phyloP scores from a whole-genome alignment of 2,329 filamentous ascomycete genomes.

The Polytolypa hystricis region DNA sequence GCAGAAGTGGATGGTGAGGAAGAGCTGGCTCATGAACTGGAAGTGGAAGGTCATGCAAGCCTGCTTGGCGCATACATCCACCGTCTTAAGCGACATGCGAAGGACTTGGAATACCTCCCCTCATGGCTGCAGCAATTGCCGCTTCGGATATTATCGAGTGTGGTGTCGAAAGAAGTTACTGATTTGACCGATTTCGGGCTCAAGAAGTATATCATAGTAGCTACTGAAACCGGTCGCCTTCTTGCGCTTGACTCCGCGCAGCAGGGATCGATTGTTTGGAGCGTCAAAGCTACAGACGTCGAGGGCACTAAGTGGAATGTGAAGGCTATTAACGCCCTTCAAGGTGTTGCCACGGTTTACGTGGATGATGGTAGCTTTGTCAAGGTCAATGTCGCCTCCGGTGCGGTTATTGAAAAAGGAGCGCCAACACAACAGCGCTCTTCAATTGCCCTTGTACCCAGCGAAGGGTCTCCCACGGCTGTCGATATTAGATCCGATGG shows the following conservation, averaged over 20 bases:
- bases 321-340: conserved; percentile 54
- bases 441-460: conserved; percentile 22
- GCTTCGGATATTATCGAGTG: conserved; percentile 52
- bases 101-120: conserved; percentile 63
- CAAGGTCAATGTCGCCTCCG: conserved; percentile 35
- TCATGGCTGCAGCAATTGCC: conserved; percentile 61
- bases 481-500: conserved; percentile 28
- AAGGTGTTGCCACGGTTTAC: conserved; percentile 48
- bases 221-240: conserved; percentile 66
- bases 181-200: conserved; percentile 62
- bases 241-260: conserved; percentile 69
- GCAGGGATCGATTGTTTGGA: conserved; percentile 67
- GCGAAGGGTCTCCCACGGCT: conserved; percentile 15
- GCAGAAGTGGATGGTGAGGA: conserved; percentile 65
- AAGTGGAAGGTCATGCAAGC: conserved; percentile 77
- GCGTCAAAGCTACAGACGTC: conserved; percentile 50
- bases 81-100: conserved; percentile 68
- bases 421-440: conserved; percentile 17
- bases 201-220: conserved; percentile 71
- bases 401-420: conserved; percentile 28
- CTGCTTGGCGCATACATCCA: conserved; percentile 74
- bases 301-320: conserved; percentile 52
- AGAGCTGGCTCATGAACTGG: conserved; percentile 65
- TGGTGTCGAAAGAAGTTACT: conserved; percentile 46
- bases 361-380: conserved; percentile 52